phyloP scores from a whole-genome alignment of 257 asterid species.

The Asclepias syriaca region DNA sequence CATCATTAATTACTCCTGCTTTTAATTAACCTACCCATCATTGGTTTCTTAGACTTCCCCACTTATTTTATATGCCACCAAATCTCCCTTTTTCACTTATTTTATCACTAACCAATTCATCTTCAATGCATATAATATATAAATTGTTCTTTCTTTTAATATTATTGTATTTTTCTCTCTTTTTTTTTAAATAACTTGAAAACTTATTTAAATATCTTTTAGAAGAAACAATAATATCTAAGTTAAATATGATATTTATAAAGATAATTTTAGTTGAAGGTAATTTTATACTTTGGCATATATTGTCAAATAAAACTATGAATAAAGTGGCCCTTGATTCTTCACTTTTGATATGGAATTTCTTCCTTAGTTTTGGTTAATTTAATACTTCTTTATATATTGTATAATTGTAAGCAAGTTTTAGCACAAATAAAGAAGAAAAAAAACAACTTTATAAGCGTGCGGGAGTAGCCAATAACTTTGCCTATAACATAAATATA shows the following conservation, averaged over 20 bases:
- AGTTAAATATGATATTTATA: no score
- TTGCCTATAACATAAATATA: not conserved
- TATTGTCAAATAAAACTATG: slow-evolving; percentile 8
- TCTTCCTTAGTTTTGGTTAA: not conserved
- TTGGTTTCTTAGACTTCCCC: slow-evolving; percentile 39
- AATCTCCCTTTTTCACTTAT: not conserved
- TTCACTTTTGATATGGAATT: not conserved
- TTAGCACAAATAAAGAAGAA: slow-evolving; percentile 21
- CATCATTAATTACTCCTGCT: slow-evolving; percentile 29
- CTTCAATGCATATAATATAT: not conserved
- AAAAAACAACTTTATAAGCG: slow-evolving; percentile 33
- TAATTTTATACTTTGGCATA: not conserved
- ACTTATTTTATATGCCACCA: slow-evolving; percentile 22
- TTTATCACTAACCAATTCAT: not conserved
- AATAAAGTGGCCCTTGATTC: not conserved
- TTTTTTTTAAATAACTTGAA: no score
- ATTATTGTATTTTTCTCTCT: no score
- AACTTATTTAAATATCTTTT: no score
- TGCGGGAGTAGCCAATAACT: slow-evolving; percentile 25
- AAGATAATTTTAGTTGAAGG: no score
- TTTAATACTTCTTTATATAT: no score
- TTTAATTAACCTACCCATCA: slow-evolving; percentile 33
- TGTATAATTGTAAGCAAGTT: not conserved
- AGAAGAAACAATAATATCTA: no score
- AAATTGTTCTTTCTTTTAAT: no score